Base-by-base conservation (phyloP, 192 early-diverging fungal species). In the Dissophora ornata region DNA sequence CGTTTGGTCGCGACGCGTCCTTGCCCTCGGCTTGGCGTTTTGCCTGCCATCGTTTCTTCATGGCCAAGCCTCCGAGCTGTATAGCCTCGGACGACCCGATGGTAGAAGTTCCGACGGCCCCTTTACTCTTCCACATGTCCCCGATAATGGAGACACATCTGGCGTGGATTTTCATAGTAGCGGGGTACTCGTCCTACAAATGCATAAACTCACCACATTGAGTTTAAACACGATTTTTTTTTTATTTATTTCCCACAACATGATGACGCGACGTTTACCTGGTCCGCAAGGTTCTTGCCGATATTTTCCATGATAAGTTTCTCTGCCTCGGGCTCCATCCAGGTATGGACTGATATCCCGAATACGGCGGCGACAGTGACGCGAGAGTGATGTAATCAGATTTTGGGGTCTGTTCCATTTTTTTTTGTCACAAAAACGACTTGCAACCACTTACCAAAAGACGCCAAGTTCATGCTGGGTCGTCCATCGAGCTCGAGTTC, bases 241-340 rank as follows among this genome's bases (percentile, higher is more conserved):
- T 5, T n/a, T n/a, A n/a, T n/a, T n/a, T n/a, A n/a, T n/a, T n/a
- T n/a, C n/a, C n/a, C n/a, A n/a, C n/a, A n/a, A n/a, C n/a, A n/a
- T n/a, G n/a, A n/a, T n/a, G n/a, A n/a, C n/a, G n/a, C n/a, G n/a
- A n/a, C n/a, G n/a, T n/a, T n/a, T 71, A 83, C 81, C 42, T 77
- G 78, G 66, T 84, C 81, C 50, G 58, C 60, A 21, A 95, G 87
- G 78, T 95, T 94, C 80, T 95, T 94, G 70, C 68, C 81, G 33
- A 91, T 69, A 61, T 88, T 93, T 60, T 94, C 92, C 10, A 83
- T 65, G 50, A 94, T 93, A 53, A 95, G 84, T 64, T 89, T 87
- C 21, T 93, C 87, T 11, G 92, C 93, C 75, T 94, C 90, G 1
- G 86, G 86, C 64, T 95, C 92, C 91, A 93, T 94, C 81, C 86